A percentile compares a stretch with the other conserved stretches of the same genome.
Evolutionary conservation across 1,139 yeast genomes (phyloP).

Genomic region (Pichia sp.): DNA sequence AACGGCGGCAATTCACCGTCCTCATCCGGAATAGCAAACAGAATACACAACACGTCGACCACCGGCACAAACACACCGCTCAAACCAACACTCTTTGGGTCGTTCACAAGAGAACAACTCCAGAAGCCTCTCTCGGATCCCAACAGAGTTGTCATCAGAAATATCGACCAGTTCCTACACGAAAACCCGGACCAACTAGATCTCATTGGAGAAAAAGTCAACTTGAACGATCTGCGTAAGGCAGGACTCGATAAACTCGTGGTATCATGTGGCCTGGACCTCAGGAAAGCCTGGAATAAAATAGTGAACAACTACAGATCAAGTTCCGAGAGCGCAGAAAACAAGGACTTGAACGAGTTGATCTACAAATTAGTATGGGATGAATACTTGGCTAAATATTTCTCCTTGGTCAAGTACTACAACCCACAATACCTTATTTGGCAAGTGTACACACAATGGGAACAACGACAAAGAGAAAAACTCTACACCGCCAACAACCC

Average conservation of each 20-base stretch:
- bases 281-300: constrained; percentile 15
- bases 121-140: constrained; percentile 16
- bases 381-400: constrained; percentile 20
- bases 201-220: constrained; percentile 11
- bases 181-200: constrained; percentile 24
- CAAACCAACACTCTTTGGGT: constrained; percentile 11
- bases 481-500: background rate
- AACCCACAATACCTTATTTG: constrained; percentile 21
- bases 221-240: constrained; percentile 9
- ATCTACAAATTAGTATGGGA: constrained; percentile 19
- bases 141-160: constrained; percentile 19
- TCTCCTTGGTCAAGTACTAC: constrained; percentile 20
- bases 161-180: constrained; percentile 24
- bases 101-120: constrained; percentile 13
- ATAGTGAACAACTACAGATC: constrained; percentile 11
- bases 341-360: constrained; percentile 12
- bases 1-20: too few species aligned
- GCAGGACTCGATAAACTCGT: constrained; percentile 14
- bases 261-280: constrained; percentile 15
- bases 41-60: too few species aligned
- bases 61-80: too few species aligned
- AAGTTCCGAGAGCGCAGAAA: background rate
- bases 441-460: constrained; percentile 19
- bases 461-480: constrained; percentile 6
- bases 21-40: too few species aligned